phyloP scores from a whole-genome alignment of 176 grass and related monocot genomes.

The Musa troglodytarum region DNA sequence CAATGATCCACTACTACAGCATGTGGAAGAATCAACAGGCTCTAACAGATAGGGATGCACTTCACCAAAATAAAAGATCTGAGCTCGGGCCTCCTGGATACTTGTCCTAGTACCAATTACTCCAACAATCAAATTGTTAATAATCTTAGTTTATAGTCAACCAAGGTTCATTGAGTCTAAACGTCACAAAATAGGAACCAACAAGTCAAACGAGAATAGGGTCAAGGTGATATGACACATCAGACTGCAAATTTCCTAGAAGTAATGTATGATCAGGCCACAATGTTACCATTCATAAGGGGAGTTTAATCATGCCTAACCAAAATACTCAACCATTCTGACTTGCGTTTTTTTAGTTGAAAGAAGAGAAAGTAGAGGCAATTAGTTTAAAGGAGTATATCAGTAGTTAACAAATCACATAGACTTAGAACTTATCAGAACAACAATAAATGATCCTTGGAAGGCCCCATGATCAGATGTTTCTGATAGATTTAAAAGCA shows the following conservation, averaged over 20 bases:
- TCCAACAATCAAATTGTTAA: too few relatives aligned
- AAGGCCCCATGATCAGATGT: neutral
- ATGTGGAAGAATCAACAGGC: too few relatives aligned
- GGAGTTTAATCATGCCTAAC: neutral
- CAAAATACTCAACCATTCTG: neutral
- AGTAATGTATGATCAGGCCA: neutral
- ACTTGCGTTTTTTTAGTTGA: neutral
- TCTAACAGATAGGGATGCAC: too few relatives aligned
- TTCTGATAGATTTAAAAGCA: neutral
- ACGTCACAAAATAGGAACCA: neutral
- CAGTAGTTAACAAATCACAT: neutral
- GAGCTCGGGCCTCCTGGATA: too few relatives aligned
- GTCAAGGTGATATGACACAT: neutral
- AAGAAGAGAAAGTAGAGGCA: neutral
- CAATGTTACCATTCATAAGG: neutral
- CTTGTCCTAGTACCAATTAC: too few relatives aligned
- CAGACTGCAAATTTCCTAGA: neutral
- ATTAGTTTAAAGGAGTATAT: neutral
- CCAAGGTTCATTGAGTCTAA: neutral
- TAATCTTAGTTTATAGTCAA: neutral
- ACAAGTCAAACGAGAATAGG: neutral
- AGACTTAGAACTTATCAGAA: neutral
- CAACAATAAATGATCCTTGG: neutral
- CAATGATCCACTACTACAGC: too few relatives aligned
- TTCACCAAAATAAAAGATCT: too few relatives aligned